Conservation (phyloP, 768 basidiomycete species). For the Multifurca ochricompacta region DNA sequence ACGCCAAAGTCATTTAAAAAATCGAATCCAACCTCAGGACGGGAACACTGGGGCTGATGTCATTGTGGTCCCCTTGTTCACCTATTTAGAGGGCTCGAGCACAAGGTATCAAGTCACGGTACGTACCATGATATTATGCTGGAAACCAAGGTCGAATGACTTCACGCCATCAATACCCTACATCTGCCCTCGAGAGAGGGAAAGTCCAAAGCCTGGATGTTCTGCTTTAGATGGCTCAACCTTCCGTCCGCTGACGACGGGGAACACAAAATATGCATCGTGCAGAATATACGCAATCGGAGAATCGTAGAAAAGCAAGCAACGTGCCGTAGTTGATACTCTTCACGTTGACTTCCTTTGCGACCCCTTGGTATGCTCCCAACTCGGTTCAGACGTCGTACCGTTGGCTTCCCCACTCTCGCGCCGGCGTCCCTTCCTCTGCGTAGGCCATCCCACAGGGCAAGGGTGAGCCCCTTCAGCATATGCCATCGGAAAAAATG, state of each 20-base stretch:
- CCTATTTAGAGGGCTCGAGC: not conserved
- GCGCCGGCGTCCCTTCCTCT: slow-evolving; percentile 29
- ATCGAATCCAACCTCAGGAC: not conserved
- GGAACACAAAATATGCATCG: slow-evolving; percentile 46
- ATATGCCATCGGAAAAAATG: slow-evolving; percentile 34
- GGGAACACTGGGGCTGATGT: not conserved
- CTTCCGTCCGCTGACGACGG: slow-evolving; percentile 45
- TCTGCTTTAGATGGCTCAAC: slow-evolving; percentile 42
- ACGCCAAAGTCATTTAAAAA: too few relatives aligned
- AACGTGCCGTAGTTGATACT: slow-evolving; percentile 39
- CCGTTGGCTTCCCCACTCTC: slow-evolving; percentile 32
- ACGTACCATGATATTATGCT: slow-evolving; percentile 30
- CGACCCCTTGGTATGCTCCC: slow-evolving; percentile 32
- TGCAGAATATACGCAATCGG: slow-evolving; percentile 48
- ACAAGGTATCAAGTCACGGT: not conserved
- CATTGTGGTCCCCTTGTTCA: not conserved
- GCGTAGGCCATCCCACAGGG: slow-evolving; percentile 38
- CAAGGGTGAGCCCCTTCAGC: slow-evolving; percentile 31
- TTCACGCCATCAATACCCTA: slow-evolving; percentile 35
- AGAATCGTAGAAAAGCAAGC: too few relatives aligned
- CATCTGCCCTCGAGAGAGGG: slow-evolving; percentile 39
- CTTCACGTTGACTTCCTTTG: slow-evolving; percentile 41
- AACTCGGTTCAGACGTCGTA: not conserved
- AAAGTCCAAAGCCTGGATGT: slow-evolving; percentile 43
- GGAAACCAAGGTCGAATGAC: slow-evolving; percentile 44